These are phyloP conservation scores for Nicotiana benthamiana DNA, from an alignment of 257 asterid genomes.

Conservation along the genomic window DNA sequence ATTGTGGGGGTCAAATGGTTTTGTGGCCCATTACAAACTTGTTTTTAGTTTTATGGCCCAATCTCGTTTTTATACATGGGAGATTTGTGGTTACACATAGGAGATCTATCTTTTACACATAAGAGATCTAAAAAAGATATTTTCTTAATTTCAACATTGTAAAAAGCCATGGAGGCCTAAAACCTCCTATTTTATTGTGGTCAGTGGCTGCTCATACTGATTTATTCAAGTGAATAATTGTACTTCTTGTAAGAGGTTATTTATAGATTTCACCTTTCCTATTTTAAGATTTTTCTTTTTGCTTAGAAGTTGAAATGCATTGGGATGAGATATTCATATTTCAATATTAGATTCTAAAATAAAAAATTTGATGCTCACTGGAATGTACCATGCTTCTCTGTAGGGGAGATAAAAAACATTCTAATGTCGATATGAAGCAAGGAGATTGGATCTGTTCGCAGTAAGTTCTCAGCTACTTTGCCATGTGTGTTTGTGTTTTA, in stretches of 20 bases:
- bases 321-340: constrained; percentile 1
- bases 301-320: neutral
- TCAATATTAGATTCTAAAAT: constrained; percentile 11
- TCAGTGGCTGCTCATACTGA: neutral
- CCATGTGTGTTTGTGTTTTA: neutral
- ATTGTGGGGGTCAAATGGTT: too few relatives aligned
- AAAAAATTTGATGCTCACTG: constrained; percentile 27
- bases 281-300: neutral
- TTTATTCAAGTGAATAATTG: neutral
- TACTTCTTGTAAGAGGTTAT: neutral
- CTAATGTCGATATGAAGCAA: constrained; percentile 22
- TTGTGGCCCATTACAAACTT: too few relatives aligned
- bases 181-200: neutral
- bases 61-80: too few relatives aligned
- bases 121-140: too few relatives aligned
- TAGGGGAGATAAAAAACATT: constrained; percentile 17
- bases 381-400: constrained; percentile 17
- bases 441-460: constrained; percentile 37
- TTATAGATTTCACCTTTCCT: neutral
- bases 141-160: too few relatives aligned
- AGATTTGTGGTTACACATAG: too few relatives aligned
- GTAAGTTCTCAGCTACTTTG: constrained; percentile 16
- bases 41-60: too few relatives aligned
- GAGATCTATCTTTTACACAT: too few relatives aligned
- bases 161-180: too few relatives aligned